phyloP scores from a whole-genome alignment of 169 alveolate species.

The Plasmodium gonderi region DNA sequence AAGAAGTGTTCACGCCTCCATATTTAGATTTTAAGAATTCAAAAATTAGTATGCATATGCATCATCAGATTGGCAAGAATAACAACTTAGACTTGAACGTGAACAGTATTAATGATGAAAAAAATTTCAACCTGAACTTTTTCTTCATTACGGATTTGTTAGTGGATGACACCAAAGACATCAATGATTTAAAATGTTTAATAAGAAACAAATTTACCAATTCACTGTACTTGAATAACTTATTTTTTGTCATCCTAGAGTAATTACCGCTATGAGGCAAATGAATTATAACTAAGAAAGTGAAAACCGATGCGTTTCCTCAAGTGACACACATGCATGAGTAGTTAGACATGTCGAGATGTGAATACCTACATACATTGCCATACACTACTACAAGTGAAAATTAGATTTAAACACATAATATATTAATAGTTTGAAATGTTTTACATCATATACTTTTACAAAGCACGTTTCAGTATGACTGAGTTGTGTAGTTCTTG shows the following conservation, averaged over 20 bases:
- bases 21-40: conserved; percentile 23
- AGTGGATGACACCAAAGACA: conserved; percentile 33
- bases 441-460: background rate
- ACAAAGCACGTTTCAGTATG: no score
- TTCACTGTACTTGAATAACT: conserved; percentile 20
- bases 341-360: background rate
- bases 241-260: conserved; percentile 53
- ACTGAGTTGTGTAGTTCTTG: background rate
- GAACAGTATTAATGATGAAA: background rate
- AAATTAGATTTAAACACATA: background rate
- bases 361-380: background rate
- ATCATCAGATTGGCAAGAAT: background rate
- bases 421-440: background rate
- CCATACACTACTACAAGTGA: background rate
- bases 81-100: background rate
- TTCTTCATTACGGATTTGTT: conserved; percentile 62
- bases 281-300: background rate
- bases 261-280: background rate
- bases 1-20: conserved; percentile 32
- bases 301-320: background rate
- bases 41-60: background rate
- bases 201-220: conserved; percentile 36
- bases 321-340: background rate
- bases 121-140: conserved; percentile 8
- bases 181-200: conserved; percentile 7